These are phyloP conservation scores for Oryza punctata DNA, from an alignment of 176 grass and related monocot species.

Conservation along the genomic window DNA sequence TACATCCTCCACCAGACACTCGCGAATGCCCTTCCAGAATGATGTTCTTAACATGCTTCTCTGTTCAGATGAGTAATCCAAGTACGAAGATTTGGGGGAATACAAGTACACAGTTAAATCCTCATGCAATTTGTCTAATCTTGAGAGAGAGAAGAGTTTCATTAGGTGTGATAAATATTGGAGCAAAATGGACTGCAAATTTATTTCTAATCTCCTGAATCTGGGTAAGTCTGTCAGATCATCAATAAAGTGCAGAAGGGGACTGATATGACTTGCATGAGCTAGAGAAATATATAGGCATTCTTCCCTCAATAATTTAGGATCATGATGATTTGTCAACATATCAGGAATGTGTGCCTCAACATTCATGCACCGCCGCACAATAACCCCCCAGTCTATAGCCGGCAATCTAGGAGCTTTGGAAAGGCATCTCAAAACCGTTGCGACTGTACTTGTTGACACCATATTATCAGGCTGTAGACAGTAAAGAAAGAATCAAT, in stretches of 20 bases:
- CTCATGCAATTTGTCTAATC: conserved; percentile 71
- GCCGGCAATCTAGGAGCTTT: conserved; percentile 74
- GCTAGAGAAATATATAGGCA: conserved; percentile 77
- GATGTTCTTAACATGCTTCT: conserved; percentile 73
- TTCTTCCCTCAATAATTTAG: conserved; percentile 58
- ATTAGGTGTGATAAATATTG: conserved; percentile 63
- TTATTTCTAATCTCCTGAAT: conserved; percentile 75
- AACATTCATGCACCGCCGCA: conserved; percentile 75
- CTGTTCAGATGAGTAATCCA: conserved; percentile 53
- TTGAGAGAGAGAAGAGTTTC: conserved; percentile 70
- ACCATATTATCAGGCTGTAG: conserved; percentile 47
- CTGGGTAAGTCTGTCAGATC: conserved; percentile 80
- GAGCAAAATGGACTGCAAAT: conserved; percentile 65
- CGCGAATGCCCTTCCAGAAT: conserved; percentile 72
- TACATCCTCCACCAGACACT: conserved; percentile 54
- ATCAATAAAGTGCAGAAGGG: conserved; percentile 77
- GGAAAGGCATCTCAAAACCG: conserved; percentile 80
- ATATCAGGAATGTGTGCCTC: conserved; percentile 47
- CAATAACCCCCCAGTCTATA: conserved; percentile 78
- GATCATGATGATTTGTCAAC: conserved; percentile 28
- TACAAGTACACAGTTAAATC: conserved; percentile 71
- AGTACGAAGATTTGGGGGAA: conserved; percentile 52
- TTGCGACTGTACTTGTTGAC: conserved; percentile 61
- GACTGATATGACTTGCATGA: conserved; percentile 71
- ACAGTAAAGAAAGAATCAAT: conserved; percentile 39